phyloP scores from a whole-genome alignment of 768 basidiomycete species.

The Tricholoma sp. region DNA sequence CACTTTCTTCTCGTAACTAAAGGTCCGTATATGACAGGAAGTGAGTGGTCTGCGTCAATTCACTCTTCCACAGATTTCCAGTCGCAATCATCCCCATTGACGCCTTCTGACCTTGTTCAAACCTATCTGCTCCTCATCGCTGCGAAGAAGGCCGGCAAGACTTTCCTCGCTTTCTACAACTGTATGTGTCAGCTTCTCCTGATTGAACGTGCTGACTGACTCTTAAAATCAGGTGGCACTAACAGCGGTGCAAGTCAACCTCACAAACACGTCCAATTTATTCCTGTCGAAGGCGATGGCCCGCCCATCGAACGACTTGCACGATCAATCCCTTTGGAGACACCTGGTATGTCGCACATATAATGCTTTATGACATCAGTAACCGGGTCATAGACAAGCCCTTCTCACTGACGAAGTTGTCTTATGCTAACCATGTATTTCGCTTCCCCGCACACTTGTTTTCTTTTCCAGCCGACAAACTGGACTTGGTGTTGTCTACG shows the following conservation, averaged over 20 bases:
- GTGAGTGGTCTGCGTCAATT: neutral
- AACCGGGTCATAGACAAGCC: conserved; percentile 51
- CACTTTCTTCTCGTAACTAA: conserved; percentile 89
- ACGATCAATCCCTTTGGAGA: conserved; percentile 50
- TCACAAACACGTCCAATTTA: conserved; percentile 89
- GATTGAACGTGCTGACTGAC: neutral
- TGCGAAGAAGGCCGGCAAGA: conserved; percentile 53
- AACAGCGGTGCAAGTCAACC: conserved; percentile 84
- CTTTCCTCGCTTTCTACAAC: conserved; percentile 86
- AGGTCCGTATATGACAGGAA: conserved; percentile 39
- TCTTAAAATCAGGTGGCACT: conserved; percentile 50
- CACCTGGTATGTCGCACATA: conserved; percentile 36
- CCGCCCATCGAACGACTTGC: conserved; percentile 79
- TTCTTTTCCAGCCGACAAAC: conserved; percentile 32
- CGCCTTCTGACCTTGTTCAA: conserved; percentile 74
- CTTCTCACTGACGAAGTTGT: conserved; percentile 59
- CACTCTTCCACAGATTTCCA: conserved; percentile 50
- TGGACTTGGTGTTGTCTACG: conserved; percentile 48
- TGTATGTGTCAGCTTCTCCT: conserved; percentile 39
- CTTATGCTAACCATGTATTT: conserved; percentile 79
- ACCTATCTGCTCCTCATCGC: conserved; percentile 71
- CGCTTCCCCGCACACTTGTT: conserved; percentile 47
- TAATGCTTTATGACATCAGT: neutral
- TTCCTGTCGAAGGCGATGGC: conserved; percentile 58
- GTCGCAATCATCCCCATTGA: conserved; percentile 75